Conservation (phyloP, 305 asterid genomes). For the Fraxinus dipetala region DNA sequence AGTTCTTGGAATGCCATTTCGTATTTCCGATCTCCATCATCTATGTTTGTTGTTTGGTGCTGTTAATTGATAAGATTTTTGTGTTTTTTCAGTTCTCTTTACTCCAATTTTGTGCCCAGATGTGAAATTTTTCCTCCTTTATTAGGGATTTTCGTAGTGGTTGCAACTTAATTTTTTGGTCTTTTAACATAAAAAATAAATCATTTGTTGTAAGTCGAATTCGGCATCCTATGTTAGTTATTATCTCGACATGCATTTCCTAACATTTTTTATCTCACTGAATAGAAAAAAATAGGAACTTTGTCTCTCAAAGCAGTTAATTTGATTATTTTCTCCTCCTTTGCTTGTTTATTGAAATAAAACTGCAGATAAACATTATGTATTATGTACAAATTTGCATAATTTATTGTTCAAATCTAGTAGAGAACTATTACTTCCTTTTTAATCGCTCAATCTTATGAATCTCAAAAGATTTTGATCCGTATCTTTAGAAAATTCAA, state of each 20-base stretch:
- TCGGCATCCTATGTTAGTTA: not conserved
- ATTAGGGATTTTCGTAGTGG: not conserved
- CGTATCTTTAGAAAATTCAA: no score
- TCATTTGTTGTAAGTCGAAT: not conserved
- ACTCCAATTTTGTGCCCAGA: slow-evolving; percentile 21
- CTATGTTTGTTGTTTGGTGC: slow-evolving; percentile 38
- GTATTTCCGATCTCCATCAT: slow-evolving; percentile 22
- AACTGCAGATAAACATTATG: not conserved
- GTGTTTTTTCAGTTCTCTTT: slow-evolving; percentile 22
- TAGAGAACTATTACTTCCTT: not conserved
- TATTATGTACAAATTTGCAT: not conserved
- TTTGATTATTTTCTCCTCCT: no score
- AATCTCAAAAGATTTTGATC: not conserved
- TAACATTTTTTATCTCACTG: not conserved
- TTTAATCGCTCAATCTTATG: not conserved
- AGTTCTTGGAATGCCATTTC: slow-evolving; percentile 48
- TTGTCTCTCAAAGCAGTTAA: no score
- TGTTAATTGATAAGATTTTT: slow-evolving; percentile 49
- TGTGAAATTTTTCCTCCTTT: slow-evolving; percentile 8
- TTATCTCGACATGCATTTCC: not conserved
- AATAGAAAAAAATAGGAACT: not conserved
- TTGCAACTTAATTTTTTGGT: not conserved
- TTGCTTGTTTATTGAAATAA: no score
- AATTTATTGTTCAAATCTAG: not conserved
- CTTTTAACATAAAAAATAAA: not conserved